Conservation (phyloP, 1,284 basidiomycete species). For the Ceratobasidium sp. region DNA sequence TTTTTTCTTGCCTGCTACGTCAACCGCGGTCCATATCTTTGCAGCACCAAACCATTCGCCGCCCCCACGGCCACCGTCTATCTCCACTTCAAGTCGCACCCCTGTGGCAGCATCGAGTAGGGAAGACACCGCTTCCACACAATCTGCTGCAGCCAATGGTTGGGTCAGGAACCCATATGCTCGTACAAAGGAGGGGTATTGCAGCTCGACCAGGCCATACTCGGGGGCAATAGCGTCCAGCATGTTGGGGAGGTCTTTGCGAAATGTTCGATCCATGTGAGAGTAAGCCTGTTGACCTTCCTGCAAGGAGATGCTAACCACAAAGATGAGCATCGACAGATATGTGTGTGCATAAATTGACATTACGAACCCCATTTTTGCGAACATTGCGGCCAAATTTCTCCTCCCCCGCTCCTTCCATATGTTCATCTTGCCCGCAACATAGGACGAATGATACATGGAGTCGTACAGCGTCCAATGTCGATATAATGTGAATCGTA, state of each 20-base stretch:
- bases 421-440: conserved; percentile 93
- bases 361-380: conserved; percentile 93
- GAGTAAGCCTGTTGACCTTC: conserved; percentile 94
- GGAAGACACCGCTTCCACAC: conserved; percentile 89
- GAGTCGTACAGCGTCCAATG: conserved; percentile 99
- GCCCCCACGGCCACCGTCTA: conserved; percentile 56
- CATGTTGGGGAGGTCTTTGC: conserved; percentile 81
- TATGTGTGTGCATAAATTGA: conserved; percentile 25
- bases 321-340: conserved; percentile 17
- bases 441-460: conserved; percentile 97
- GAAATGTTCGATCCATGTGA: conserved; percentile 97
- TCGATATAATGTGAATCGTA: conserved; percentile 93
- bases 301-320: conserved; percentile 82
- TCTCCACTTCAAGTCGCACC: conserved; percentile 87
- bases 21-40: conserved; percentile 44
- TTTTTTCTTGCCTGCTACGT: conserved; percentile 35
- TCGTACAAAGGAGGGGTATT: conserved; percentile 92
- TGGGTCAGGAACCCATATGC: conserved; percentile 89
- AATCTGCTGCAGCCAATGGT: conserved; percentile 91
- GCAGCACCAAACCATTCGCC: conserved; percentile 49
- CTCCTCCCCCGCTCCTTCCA: conserved; percentile 96
- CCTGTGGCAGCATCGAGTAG: conserved; percentile 93
- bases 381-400: conserved; percentile 88
- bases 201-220: conserved; percentile 94
- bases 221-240: conserved; percentile 93